phyloP scores from a whole-genome alignment of 345 rosid species.

The Odontarrhena argentea region DNA sequence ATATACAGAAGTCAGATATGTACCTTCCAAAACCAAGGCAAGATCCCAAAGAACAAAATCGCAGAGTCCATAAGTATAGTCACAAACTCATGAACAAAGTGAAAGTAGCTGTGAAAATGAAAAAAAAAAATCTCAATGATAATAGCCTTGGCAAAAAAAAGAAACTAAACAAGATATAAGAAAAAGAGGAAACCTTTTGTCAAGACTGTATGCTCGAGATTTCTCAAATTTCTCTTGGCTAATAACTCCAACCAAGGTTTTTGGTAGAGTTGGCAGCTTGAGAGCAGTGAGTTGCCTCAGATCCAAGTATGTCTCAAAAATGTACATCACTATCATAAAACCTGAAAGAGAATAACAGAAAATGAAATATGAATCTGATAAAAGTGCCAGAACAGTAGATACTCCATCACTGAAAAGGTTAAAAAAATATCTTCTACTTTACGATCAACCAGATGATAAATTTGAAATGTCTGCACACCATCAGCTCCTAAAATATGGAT shows the following conservation, averaged over 20 bases:
- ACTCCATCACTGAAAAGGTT: background rate
- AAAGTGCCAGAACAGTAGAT: background rate
- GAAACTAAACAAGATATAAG: constrained; percentile 1
- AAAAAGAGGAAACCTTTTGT: constrained; percentile 67
- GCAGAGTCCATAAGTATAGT: constrained; percentile 91
- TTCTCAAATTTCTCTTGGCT: constrained; percentile 90
- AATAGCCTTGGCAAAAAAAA: background rate
- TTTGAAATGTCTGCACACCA: no score
- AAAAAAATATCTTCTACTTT: background rate
- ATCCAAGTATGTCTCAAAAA: constrained; percentile 88
- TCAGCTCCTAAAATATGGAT: no score
- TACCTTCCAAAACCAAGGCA: constrained; percentile 99
- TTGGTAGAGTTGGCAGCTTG: constrained; percentile 84
- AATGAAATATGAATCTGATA: background rate
- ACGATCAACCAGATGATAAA: background rate
- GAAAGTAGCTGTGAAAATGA: constrained; percentile 67
- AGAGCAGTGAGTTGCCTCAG: constrained; percentile 81
- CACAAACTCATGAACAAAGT: constrained; percentile 88
- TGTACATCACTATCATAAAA: constrained; percentile 87
- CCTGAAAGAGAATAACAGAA: constrained; percentile 49
- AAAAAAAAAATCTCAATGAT: constrained; percentile 11
- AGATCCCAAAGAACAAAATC: constrained; percentile 79
- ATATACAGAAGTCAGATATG: constrained; percentile 20
- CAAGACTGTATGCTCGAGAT: constrained; percentile 94
- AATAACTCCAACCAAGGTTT: constrained; percentile 85